Evolutionary conservation across 225 moss, liverwort and hornwort genomes (phyloP).

Genomic region (Thuidium tamariscinum): DNA sequence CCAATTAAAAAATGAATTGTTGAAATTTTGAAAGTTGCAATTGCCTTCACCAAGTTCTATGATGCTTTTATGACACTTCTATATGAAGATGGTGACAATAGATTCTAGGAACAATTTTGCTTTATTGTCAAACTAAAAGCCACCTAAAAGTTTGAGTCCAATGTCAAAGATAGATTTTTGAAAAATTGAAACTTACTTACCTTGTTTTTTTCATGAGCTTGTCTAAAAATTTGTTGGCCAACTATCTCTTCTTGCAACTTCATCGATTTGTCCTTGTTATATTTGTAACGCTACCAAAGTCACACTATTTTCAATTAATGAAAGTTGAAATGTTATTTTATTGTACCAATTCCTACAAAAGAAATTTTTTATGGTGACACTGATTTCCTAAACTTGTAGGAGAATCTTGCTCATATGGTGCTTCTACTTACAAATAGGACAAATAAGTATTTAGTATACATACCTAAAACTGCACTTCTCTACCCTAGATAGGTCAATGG

Average conservation of each 20-base stretch:
- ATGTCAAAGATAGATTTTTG: not conserved
- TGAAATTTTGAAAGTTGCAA: rapidly evolving
- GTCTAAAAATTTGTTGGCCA: rapidly evolving
- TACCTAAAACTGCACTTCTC: too few species aligned
- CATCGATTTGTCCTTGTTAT: not conserved
- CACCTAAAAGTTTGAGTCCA: not conserved
- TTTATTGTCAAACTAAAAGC: not conserved
- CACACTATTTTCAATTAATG: not conserved
- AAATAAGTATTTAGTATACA: rapidly evolving
- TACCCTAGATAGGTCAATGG: rapidly evolving
- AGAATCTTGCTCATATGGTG: not conserved
- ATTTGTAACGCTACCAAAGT: too few species aligned
- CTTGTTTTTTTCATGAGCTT: rapidly evolving
- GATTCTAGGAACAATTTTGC: not conserved
- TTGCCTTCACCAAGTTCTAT: not conserved
- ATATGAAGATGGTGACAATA: not conserved
- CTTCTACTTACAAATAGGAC: not conserved
- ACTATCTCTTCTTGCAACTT: not conserved
- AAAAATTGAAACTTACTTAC: rapidly evolving
- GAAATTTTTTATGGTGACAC: not conserved
- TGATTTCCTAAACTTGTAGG: not conserved
- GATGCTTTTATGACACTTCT: not conserved
- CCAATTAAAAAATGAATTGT: not conserved
- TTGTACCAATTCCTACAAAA: too few species aligned
- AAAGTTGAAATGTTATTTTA: not conserved